These are phyloP conservation scores for Pseudozyma hubeiensis DNA, from an alignment of 1,284 basidiomycete genomes.

Conservation along the genomic window DNA sequence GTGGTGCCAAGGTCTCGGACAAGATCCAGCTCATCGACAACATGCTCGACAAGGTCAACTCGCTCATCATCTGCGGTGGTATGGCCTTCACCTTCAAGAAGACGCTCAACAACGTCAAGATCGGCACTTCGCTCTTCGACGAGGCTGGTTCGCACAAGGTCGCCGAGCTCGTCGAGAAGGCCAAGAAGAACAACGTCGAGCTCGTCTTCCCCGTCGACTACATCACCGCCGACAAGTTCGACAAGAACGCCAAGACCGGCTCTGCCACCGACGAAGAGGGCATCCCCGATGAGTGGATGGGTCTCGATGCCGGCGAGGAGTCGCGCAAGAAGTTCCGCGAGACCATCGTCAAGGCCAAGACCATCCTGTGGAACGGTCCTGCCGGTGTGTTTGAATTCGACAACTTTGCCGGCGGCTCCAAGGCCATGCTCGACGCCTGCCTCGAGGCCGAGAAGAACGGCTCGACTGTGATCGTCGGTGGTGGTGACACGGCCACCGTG, in stretches of 20 bases:
- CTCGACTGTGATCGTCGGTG: slow-evolving; percentile 85
- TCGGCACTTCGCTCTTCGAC: slow-evolving; percentile 95
- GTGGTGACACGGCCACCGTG: slow-evolving; percentile 68
- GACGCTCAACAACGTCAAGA: slow-evolving; percentile 83
- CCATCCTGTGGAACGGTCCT: slow-evolving; percentile 97
- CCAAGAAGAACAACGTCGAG: slow-evolving; percentile 91
- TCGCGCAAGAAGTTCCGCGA: slow-evolving; percentile 82
- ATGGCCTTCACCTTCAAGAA: slow-evolving; percentile 99
- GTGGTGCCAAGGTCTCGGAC: slow-evolving; percentile 98
- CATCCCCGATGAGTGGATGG: slow-evolving; percentile 94
- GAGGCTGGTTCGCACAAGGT: slow-evolving; percentile 90
- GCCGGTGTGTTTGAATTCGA: slow-evolving; percentile 98
- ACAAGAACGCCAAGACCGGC: slow-evolving; percentile 86
- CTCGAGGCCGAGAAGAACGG: slow-evolving; percentile 89
- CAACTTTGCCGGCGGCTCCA: slow-evolving; percentile 87
- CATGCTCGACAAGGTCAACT: slow-evolving; percentile 98
- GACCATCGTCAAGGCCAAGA: slow-evolving; percentile 89
- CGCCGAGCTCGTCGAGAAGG: slow-evolving; percentile 85
- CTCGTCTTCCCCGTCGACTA: slow-evolving; percentile 96
- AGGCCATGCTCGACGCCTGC: slow-evolving; percentile 84
- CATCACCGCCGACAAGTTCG: slow-evolving; percentile 93
- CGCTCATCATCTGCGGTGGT: slow-evolving; percentile 95
- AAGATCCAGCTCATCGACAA: slow-evolving; percentile 99
- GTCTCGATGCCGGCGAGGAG: slow-evolving; percentile 78
- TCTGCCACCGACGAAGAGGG: slow-evolving; percentile 83